Evolutionary conservation across 2,329 filamentous ascomycete genomes (phyloP).

Genomic region (Hypoxylon sp.): DNA sequence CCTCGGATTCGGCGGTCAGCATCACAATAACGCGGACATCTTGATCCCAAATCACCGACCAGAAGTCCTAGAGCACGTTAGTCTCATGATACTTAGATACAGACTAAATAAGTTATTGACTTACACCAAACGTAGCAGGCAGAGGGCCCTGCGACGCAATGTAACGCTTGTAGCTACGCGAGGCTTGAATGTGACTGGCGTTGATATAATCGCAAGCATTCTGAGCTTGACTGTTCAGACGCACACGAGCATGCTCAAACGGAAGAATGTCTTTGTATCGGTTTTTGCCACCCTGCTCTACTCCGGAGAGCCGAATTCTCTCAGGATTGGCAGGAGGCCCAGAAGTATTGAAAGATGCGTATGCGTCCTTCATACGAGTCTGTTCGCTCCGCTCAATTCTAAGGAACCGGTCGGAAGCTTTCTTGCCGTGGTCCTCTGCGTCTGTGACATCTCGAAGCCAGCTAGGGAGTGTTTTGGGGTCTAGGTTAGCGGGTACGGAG

Average conservation of each 20-base stretch:
- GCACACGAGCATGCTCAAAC: conserved; percentile 92
- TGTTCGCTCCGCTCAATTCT: conserved; percentile 87
- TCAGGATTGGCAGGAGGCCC: conserved; percentile 48
- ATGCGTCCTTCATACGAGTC: conserved; percentile 88
- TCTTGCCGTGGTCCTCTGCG: conserved; percentile 78
- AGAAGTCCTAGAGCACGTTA: conserved; percentile 80
- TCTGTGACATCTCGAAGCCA: conserved; percentile 82
- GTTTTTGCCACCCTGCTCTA: conserved; percentile 96
- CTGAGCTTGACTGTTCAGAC: conserved; percentile 73
- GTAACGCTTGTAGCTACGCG: conserved; percentile 88
- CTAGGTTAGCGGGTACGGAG: conserved; percentile 59
- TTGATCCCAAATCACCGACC: conserved; percentile 97
- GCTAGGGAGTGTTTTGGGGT: conserved; percentile 69
- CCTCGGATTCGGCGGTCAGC: conserved; percentile 93
- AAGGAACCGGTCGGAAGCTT: conserved; percentile 85
- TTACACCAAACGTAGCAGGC: conserved; percentile 88
- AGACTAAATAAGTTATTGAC: conserved; percentile 47
- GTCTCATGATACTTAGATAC: conserved; percentile 9
- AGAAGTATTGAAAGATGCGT: conserved; percentile 62
- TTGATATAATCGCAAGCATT: conserved; percentile 94
- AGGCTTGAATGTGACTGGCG: conserved; percentile 85
- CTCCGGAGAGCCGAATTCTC: conserved; percentile 82
- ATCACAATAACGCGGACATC: conserved; percentile 95
- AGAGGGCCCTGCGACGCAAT: conserved; percentile 96
- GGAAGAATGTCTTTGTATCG: conserved; percentile 98